Percentiles rank a stretch among this genome's conserved stretches.
Evolutionary conservation across 129 eudicot species (phyloP).

Genomic region (Lactuca sativa): DNA sequence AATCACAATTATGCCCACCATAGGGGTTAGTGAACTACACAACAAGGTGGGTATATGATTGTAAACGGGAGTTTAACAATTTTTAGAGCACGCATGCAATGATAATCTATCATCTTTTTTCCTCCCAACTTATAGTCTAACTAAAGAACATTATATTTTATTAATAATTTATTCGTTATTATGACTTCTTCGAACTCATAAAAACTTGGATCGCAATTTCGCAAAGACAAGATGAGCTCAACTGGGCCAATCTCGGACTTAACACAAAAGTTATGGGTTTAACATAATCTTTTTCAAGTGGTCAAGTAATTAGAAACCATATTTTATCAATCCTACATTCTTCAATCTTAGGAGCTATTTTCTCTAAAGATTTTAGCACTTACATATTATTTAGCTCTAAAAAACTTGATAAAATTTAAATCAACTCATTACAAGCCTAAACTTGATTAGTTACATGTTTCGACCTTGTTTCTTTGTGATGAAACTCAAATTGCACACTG

Average conservation of each 20-base stretch:
- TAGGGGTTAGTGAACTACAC: slow-evolving; percentile 35
- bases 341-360: too few relatives aligned
- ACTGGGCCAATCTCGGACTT: neutral
- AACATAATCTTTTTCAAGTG: too few relatives aligned
- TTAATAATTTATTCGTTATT: too few relatives aligned
- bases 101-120: slow-evolving; percentile 28
- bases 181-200: neutral
- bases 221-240: neutral
- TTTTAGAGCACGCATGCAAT: slow-evolving; percentile 40
- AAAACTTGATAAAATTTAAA: too few relatives aligned
- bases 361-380: too few relatives aligned
- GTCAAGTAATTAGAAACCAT: too few relatives aligned
- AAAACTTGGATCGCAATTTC: neutral
- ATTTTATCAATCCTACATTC: too few relatives aligned
- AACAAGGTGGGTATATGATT: slow-evolving; percentile 32
- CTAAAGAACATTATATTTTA: neutral
- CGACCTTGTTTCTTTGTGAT: neutral
- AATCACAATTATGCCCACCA: slow-evolving; percentile 26
- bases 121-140: slow-evolving; percentile 11
- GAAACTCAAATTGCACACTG: too few relatives aligned
- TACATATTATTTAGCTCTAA: too few relatives aligned
- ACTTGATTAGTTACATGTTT: neutral
- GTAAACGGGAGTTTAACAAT: slow-evolving; percentile 26
- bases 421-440: neutral
- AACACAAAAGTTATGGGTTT: too few relatives aligned